phyloP scores from a whole-genome alignment of 495 filamentous ascomycete genomes.

The Penicillium lagena region DNA sequence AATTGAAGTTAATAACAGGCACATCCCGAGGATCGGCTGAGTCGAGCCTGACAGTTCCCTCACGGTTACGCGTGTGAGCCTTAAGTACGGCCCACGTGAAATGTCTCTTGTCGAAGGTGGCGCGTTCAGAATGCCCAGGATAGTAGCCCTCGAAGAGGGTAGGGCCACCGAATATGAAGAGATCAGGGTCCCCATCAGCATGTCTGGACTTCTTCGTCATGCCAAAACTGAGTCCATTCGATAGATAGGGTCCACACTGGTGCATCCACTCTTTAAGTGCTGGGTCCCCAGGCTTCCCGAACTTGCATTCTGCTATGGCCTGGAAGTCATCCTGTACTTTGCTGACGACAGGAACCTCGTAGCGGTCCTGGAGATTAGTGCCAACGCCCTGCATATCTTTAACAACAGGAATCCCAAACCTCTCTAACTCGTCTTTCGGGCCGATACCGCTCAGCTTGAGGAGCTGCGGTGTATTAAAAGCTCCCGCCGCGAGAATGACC shows the following conservation, averaged over 20 bases:
- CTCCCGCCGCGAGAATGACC: conserved; percentile 52
- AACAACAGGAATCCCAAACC: conserved; percentile 38
- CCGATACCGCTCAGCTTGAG: conserved; percentile 57
- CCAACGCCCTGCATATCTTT: conserved; percentile 51
- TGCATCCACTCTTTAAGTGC: conserved; percentile 39
- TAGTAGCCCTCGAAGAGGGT: conserved; percentile 37
- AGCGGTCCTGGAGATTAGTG: conserved; percentile 53
- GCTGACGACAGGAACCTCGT: conserved; percentile 40
- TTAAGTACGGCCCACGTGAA: conserved; percentile 45
- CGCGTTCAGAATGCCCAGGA: conserved; percentile 17
- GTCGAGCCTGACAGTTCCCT: conserved; percentile 39
- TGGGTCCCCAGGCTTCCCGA: conserved; percentile 26
- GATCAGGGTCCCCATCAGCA: conserved; percentile 32
- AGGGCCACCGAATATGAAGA: conserved; percentile 46
- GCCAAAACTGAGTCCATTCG: conserved; percentile 34
- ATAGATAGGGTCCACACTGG: conserved; percentile 40
- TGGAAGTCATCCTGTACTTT: conserved; percentile 29
- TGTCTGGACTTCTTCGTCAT: conserved; percentile 31
- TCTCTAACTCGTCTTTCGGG: conserved; percentile 31
- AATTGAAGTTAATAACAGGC: conserved; percentile 51
- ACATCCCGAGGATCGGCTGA: conserved; percentile 47
- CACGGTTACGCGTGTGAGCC: conserved; percentile 43
- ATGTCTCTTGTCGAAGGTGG: conserved; percentile 13
- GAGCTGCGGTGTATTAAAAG: conserved; percentile 51
- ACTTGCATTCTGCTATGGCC: conserved; percentile 38